These are phyloP conservation scores for Phytophthora parvispora DNA, from an alignment of 352 stramenopile genomes.

Conservation along the genomic window DNA sequence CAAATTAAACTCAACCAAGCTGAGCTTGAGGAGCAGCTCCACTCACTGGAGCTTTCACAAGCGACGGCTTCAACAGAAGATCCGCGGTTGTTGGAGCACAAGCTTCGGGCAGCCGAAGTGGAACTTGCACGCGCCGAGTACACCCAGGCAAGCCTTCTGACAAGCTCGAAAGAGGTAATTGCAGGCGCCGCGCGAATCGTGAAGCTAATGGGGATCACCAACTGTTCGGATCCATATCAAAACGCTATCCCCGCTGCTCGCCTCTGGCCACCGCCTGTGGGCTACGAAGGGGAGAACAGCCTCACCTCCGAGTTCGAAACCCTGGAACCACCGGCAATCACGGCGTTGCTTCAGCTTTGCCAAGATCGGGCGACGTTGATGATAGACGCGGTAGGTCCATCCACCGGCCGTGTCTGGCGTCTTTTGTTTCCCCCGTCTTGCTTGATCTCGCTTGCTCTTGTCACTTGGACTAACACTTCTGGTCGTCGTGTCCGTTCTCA, in stretches of 20 bases:
- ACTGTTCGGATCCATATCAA: conserved; percentile 65
- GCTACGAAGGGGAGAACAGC: conserved; percentile 55
- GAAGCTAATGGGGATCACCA: conserved; percentile 82
- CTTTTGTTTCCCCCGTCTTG: neutral
- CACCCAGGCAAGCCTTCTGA: conserved; percentile 72
- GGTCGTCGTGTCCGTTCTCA: neutral
- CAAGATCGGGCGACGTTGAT: conserved; percentile 76
- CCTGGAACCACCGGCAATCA: conserved; percentile 70
- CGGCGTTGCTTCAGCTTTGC: conserved; percentile 74
- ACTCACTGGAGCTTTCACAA: conserved; percentile 75
- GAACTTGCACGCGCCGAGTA: conserved; percentile 74
- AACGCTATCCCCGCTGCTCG: conserved; percentile 65
- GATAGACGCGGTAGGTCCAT: conserved; percentile 72
- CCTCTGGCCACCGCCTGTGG: conserved; percentile 70
- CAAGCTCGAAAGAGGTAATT: conserved; percentile 83
- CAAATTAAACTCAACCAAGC: conserved; percentile 82
- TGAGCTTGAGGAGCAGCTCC: conserved; percentile 79
- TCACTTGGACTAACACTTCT: neutral
- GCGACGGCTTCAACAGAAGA: conserved; percentile 60
- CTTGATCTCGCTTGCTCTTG: neutral
- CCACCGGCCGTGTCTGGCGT: too few species aligned
- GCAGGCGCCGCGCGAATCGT: conserved; percentile 72
- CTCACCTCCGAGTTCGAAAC: conserved; percentile 79
- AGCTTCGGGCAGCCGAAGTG: conserved; percentile 74
- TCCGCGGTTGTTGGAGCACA: conserved; percentile 75